A percentile compares a stretch with the other conserved stretches of the same genome.
Evolutionary conservation across 2,329 filamentous ascomycete species (phyloP).

Genomic region (Fusarium cicatricum): DNA sequence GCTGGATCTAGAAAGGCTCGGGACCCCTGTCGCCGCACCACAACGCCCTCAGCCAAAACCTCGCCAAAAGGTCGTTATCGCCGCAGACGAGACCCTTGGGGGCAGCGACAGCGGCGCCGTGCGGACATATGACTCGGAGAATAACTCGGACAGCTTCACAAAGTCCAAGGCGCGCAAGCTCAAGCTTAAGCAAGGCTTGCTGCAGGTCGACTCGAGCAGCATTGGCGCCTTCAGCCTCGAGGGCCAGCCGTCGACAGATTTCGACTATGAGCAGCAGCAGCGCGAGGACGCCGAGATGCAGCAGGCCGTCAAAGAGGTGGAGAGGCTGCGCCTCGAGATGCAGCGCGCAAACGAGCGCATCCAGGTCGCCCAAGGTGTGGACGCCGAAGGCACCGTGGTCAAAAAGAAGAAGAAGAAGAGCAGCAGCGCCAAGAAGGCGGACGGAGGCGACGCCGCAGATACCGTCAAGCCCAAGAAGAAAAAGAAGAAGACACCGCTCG

Average conservation of each 20-base stretch:
- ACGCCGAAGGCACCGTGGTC: slow-evolving; percentile 70
- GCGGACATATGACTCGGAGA: slow-evolving; percentile 63
- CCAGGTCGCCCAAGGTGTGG: slow-evolving; percentile 73
- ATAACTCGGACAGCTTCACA: slow-evolving; percentile 55
- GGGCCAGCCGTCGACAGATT: slow-evolving; percentile 46
- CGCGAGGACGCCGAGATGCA: slow-evolving; percentile 89
- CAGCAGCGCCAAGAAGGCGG: slow-evolving; percentile 54
- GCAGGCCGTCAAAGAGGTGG: slow-evolving; percentile 87
- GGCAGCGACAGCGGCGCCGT: slow-evolving; percentile 57
- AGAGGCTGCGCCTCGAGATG: slow-evolving; percentile 88
- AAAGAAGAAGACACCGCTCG: slow-evolving; percentile 45
- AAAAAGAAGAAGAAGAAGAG: slow-evolving; percentile 66
- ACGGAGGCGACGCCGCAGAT: slow-evolving; percentile 25
- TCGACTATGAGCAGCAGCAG: slow-evolving; percentile 72
- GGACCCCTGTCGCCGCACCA: slow-evolving; percentile 43
- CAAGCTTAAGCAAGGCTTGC: slow-evolving; percentile 68
- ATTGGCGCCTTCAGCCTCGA: slow-evolving; percentile 78
- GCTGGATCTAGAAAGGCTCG: slow-evolving; percentile 74
- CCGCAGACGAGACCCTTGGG: slow-evolving; percentile 76
- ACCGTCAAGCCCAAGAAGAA: slow-evolving; percentile 39
- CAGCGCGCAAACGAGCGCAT: slow-evolving; percentile 80
- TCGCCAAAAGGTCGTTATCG: slow-evolving; percentile 71
- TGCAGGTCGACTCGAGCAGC: slow-evolving; percentile 88
- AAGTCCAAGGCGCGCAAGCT: slow-evolving; percentile 60
- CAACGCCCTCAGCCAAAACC: slow-evolving; percentile 52